phyloP scores from a whole-genome alignment of 495 filamentous ascomycete species.

The Aspergillus wentii region DNA sequence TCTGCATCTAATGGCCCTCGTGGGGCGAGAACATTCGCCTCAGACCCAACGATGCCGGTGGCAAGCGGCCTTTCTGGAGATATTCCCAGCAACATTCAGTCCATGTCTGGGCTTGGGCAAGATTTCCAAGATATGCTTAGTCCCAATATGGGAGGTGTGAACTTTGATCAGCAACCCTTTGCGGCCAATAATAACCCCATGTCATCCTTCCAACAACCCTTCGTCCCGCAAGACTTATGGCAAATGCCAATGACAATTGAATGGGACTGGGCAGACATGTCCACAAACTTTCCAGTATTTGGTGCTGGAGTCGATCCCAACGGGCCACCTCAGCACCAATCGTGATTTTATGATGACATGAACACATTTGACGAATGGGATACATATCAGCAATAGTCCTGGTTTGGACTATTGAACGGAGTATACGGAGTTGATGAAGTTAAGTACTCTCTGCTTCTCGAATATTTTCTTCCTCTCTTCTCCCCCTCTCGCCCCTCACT shows the following conservation, averaged over 20 bases:
- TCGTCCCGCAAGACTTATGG: conserved; percentile 96
- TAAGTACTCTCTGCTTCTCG: background rate
- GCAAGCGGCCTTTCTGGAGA: conserved; percentile 16
- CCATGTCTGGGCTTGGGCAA: conserved; percentile 30
- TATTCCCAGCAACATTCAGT: conserved; percentile 23
- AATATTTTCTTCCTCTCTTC: background rate
- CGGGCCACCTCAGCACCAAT: conserved; percentile 18
- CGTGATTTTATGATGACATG: conserved; percentile 14
- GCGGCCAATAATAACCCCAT: conserved; percentile 36
- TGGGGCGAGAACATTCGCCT: conserved; percentile 23
- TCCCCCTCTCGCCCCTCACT: background rate
- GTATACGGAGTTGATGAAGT: background rate
- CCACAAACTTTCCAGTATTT: conserved; percentile 43
- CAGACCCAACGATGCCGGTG: conserved; percentile 30
- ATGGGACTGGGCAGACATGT: conserved; percentile 96
- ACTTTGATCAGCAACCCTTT: conserved; percentile 40
- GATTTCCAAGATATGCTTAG: conserved; percentile 37
- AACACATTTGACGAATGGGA: conserved; percentile 2
- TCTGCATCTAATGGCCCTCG: conserved; percentile 18
- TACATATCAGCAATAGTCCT: background rate
- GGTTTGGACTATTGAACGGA: background rate
- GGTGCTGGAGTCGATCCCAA: conserved; percentile 20
- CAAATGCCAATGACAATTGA: conserved; percentile 94
- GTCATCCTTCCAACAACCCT: conserved; percentile 74
- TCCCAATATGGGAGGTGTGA: conserved; percentile 31